Base-by-base conservation (phyloP, 2,329 filamentous ascomycete genomes). In the Cladophialophora psammophila region DNA sequence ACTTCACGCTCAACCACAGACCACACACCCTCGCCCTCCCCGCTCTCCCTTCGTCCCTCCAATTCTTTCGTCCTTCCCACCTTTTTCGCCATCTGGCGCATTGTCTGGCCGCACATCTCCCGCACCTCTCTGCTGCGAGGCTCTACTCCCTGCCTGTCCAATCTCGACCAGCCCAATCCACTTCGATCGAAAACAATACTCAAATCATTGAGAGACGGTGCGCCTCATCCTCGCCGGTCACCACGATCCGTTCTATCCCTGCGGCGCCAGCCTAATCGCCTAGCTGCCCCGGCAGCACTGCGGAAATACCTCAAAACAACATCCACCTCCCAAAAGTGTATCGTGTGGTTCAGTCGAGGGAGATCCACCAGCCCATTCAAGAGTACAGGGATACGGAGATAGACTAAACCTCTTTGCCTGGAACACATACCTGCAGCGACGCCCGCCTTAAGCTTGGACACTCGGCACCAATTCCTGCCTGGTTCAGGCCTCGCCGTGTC, bases 41-140 rank as follows among this genome's bases (percentile, higher is more conserved):
- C 34, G 35, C 48, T 58, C 45, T 5, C 32, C n/a, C 32, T 57
- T 18, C 32, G 31, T 53, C 59, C 34, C 32, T 26, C 32, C 59
- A 32, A 40, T 35, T 61, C 34, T 50, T 32, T 54, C 34, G 48
- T 61, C 42, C 57, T 45, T 50, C 40, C 57, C 40, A 60, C 57
- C 57, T 60, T n/a, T 31, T 50, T 60, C 57, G 45, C 45, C 45
- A 48, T 34, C 57, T 35, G 38, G 57, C 45, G 57, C 40, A 31
- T 50, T 34, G 6, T 50, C 12, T 60, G 57, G 57, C 57, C 40
- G 57, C 57, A 48, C 57, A 60, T 60, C 57, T 60, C 57, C 57
- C 57, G 57, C 57, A 60, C 38, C 7, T 50, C 45, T 45, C 38
- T 60, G 57, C 57, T 60, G 57, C 57, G 57, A 60, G 57, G 57